Evolutionary conservation across 1,284 basidiomycete genomes (phyloP), one percentile per base, ranked within the genome.

Genomic region (Fomitopsis betulina): DNA sequence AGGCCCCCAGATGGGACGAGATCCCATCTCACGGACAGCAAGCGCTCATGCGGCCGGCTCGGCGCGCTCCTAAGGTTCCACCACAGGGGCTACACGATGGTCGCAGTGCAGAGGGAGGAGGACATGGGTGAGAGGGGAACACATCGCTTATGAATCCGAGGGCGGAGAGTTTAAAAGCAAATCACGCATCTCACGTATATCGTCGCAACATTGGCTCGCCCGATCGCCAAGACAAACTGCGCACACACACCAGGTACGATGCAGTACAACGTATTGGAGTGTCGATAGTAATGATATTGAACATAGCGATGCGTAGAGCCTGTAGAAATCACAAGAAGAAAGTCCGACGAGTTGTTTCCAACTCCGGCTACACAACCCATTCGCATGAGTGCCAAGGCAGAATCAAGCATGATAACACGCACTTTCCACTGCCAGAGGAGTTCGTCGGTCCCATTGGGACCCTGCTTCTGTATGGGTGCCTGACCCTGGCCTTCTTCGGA

Each of bases 391-490:
- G 55, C 21, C 35, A 39, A 35, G 32, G 45, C 10, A 49, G 33
- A 60, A 12, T 17, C 12, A 53, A 50, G 58, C 53, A 50, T 49
- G n/a, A n/a, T 19, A 35, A 35, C 58, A 69, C 80, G 25, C 57
- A 90, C 89, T 83, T 92, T 93, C 90, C 91, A 93, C 59, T 79
- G 76, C 90, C 91, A 93, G 40, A 89, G 70, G 63, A 80, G 87
- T 67, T 92, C 89, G 61, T 90, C 87, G 58, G 81, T 76, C 61
- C 80, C 85, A 2, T 86, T 84, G 1, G 83, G 84, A 5, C 67
- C 67, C 56, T 66, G 68, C 57, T 53, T 62, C 9, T 56, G 61
- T 6, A 64, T 60, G 21, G 52, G 57, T 53, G 65, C 66, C 39
- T 61, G 9, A 40, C 33, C 56, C 52, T 42, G 60, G 49, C 58